Evolutionary conservation across 148 eudicot genomes (phyloP), one percentile per base, ranked within the genome.

Genomic region (Rhododendron ovatum): DNA sequence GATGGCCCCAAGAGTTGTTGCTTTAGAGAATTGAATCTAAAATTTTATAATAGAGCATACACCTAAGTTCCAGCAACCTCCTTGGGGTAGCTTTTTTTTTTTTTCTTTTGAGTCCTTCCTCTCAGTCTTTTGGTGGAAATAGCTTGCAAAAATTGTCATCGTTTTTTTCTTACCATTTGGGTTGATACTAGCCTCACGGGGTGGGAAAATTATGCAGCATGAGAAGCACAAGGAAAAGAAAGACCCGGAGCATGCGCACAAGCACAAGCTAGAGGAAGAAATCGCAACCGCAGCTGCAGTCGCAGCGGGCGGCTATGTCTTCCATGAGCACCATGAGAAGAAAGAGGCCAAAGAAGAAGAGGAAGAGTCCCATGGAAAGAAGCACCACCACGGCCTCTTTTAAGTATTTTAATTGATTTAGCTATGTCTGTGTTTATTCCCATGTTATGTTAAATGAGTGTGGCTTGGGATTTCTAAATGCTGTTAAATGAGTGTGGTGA

Each of bases 221-320:
- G 94, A 92, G 92, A 93, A 91, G 88, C 95, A 93, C 79, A 86
- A 91, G 92, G 83, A 88, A 6, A 84, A 91, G 92, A 93, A 93
- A 83, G 93, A 93, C 82, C 90, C 93, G 28, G 95, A 91, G 89
- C 90, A 92, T 37, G 91, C 90, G 15, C 94, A 90, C 90, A 90
- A 61, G 89, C 93, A 93, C 91, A 91, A 91, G 84, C 45, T 91
- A 26, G 90, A 87, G 86, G 91, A 93, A 59, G 90, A 90, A 22
- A 65, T 93, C 0, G 93, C 95, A 0, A 92, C 91, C 0, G 90
- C 91, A 0, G 95, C 83, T 0, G 93, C 92, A 0, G 91, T 91
- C 1, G 93, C 92, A 5, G 79, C 92, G 0, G 92, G 92, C 41
- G 95, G 94, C 24, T 91, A 77, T 50, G 91, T 85, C 2, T 87